Evolutionary conservation across 2,329 filamentous ascomycete genomes (phyloP).

Genomic region (Microcyclosporella mali): DNA sequence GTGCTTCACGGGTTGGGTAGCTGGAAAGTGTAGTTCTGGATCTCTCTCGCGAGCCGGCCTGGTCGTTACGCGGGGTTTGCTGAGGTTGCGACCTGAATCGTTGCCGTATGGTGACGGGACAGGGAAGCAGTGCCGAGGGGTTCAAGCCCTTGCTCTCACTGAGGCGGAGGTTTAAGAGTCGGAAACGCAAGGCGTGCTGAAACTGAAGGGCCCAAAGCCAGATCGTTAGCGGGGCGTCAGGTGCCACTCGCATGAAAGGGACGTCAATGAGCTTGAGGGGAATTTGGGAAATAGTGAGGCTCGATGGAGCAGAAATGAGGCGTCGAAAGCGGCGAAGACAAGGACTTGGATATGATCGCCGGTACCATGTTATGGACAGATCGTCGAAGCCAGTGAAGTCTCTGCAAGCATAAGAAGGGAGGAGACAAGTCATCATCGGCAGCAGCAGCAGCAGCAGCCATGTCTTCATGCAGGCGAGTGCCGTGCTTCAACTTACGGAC

Average conservation of each 20-base stretch:
- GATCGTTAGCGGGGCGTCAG: conserved; percentile 14
- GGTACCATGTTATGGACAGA: too few species aligned
- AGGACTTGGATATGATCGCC: conserved; percentile 3
- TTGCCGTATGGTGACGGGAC: conserved; percentile 14
- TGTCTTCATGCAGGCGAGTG: background rate
- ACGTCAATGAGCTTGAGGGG: conserved; percentile 3
- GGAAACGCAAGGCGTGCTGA: conserved; percentile 26
- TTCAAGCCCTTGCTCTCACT: conserved; percentile 17
- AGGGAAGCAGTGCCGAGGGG: conserved; percentile 19
- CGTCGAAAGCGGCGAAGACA: background rate
- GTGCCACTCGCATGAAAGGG: conserved; percentile 11
- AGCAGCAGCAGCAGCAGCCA: background rate
- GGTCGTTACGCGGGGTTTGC: conserved; percentile 17
- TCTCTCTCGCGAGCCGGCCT: conserved; percentile 15
- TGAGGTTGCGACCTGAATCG: conserved; percentile 8
- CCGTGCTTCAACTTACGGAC: background rate
- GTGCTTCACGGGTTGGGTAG: conserved; percentile 18
- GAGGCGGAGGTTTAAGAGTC: conserved; percentile 14
- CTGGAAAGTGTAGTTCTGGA: conserved; percentile 13
- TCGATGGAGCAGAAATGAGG: conserved; percentile 4
- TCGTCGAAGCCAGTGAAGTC: too few species aligned
- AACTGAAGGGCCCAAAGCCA: conserved; percentile 17
- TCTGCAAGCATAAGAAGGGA: background rate
- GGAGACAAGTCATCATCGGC: too few species aligned
- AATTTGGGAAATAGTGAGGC: conserved; percentile 18